Evolutionary conservation across 768 basidiomycete species (phyloP).

Genomic region (Boletus pseudopeckii): DNA sequence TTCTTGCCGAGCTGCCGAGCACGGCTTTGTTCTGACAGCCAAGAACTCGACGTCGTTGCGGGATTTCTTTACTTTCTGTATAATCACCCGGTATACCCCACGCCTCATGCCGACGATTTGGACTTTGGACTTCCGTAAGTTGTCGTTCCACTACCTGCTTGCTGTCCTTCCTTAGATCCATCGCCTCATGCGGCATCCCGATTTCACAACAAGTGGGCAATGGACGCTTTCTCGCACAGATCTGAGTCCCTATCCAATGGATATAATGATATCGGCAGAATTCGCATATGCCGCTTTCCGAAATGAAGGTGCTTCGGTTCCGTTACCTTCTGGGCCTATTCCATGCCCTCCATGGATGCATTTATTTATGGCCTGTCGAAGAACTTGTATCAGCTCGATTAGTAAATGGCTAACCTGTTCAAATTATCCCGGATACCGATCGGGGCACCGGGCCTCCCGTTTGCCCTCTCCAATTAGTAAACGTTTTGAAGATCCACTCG

Average conservation of each 20-base stretch:
- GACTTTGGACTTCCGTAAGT: not conserved
- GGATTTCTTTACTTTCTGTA: not conserved
- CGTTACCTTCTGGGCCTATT: not conserved
- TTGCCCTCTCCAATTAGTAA: not conserved
- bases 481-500: not conserved
- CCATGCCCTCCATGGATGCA: not conserved
- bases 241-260: not conserved
- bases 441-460: not conserved
- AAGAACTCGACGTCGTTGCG: not conserved
- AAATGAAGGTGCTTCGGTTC: constrained; percentile 16
- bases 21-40: constrained; percentile 6
- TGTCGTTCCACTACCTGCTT: not conserved
- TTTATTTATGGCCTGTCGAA: not conserved
- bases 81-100: not conserved
- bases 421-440: not conserved
- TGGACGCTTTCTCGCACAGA: not conserved
- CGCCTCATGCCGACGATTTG: not conserved
- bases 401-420: not conserved
- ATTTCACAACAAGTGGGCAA: not conserved
- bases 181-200: not conserved
- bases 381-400: not conserved
- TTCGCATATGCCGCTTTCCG: not conserved
- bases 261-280: constrained; percentile 1
- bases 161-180: not conserved
- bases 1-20: constrained; percentile 22